Evolutionary conservation across 2,329 filamentous ascomycete genomes (phyloP).

Genomic region (Ophiostoma pallidulum): DNA sequence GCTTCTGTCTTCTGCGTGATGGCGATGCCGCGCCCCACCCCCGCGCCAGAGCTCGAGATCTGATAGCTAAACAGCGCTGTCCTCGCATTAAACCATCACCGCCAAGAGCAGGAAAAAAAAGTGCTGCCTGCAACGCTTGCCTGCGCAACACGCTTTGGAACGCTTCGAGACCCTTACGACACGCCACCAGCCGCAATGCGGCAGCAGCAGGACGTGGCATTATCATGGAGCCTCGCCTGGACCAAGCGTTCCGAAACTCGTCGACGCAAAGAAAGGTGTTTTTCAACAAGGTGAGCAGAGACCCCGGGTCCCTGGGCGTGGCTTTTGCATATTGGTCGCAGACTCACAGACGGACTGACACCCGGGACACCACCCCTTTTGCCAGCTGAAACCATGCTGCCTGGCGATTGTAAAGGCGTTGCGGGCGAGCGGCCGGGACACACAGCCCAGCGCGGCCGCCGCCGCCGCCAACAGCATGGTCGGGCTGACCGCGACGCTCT

Average conservation of each 20-base stretch:
- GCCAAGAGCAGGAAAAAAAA: no score
- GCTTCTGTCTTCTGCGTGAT: background rate
- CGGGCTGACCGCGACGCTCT: constrained; percentile 36
- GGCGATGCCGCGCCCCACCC: constrained; percentile 1
- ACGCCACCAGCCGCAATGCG: background rate
- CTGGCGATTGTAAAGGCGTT: constrained; percentile 50
- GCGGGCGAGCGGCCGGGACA: constrained; percentile 21
- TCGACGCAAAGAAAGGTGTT: constrained; percentile 19
- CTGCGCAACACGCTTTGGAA: no score
- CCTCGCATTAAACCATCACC: no score
- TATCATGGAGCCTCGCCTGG: constrained; percentile 13
- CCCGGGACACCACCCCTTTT: no score
- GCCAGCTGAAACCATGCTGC: constrained; percentile 56
- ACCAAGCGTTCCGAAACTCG: constrained; percentile 17
- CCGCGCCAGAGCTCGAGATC: constrained; percentile 1
- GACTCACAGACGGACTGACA: background rate
- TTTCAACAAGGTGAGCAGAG: constrained; percentile 19
- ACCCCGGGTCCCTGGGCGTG: no score
- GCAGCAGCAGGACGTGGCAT: background rate
- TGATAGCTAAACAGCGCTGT: constrained; percentile 3
- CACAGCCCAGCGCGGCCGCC: constrained; percentile 23
- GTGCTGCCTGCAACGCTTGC: no score
- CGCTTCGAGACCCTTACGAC: background rate
- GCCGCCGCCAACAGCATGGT: constrained; percentile 35
- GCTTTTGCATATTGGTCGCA: no score